Base-by-base conservation (phyloP, 768 basidiomycete genomes). In the Hygrophorus russula region DNA sequence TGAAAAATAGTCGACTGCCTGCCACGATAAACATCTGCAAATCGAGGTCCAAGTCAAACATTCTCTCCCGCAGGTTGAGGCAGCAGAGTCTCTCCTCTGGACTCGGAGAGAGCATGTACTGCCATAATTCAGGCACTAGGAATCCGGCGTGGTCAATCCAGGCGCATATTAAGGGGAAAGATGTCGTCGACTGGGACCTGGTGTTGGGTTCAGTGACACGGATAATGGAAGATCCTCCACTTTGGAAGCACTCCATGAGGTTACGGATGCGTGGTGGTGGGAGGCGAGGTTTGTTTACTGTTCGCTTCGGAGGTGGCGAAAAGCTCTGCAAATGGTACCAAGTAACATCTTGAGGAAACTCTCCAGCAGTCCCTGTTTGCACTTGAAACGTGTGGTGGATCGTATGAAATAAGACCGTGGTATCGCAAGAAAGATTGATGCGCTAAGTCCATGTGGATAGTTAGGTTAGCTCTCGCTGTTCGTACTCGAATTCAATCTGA, bases 81-180 rank as follows among this genome's bases (percentile, higher is more conserved):
- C 51, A 55, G 10, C 32, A 39, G 24, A 56, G 49, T 18, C 41
- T 36, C 18, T 58, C 55, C 4, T 53, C 45, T n/a, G n/a, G n/a
- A n/a, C n/a, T n/a, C 4, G 58, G 56, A 4, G 45, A 50, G 2
- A 56, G 45, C 13, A 46, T 20, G 19, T 57, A 53, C 29, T 51
- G 51, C 51, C 54, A 59, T 0, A 56, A 33, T 37, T 61, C 58
- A 0, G 55, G 57, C 2, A 42, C 42, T 20, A 50, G 15, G 15
- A 40, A 27, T 8, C 13, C 37, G 3, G 28, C 18, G 4, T 48
- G 40, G 29, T 39, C 36, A 7, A 55, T 28, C 56, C 55, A 61
- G 0, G 43, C 50, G 29, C 56, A 53, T 10, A 61, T 44, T 9
- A 58, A 39, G 17, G 53, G 44, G 2, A 49, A 56, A 7, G 46